phyloP scores from a whole-genome alignment of 169 alveolate species.

The Plasmodium gonderi region DNA sequence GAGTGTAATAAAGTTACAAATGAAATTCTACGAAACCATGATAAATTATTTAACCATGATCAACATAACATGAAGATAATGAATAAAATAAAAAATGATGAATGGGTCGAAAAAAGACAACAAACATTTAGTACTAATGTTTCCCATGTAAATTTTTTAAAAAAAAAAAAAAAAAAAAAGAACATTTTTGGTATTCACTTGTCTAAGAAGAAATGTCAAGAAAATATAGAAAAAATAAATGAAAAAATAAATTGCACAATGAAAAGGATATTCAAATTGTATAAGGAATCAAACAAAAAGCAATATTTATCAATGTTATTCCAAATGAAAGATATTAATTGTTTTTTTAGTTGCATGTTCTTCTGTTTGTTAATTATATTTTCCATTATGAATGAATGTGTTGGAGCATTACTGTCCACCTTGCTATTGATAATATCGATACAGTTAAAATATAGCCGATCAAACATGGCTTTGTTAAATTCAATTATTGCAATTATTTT shows the following conservation, averaged over 20 bases:
- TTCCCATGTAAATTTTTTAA: background rate
- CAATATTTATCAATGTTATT: conserved; percentile 53
- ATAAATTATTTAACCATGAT: background rate
- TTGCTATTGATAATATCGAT: conserved; percentile 53
- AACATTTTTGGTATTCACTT: background rate
- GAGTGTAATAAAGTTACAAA: background rate
- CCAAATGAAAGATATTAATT: conserved; percentile 56
- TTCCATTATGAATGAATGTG: conserved; percentile 35
- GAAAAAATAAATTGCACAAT: conserved; percentile 32
- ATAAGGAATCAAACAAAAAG: conserved; percentile 52
- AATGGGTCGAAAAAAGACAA: background rate
- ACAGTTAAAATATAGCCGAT: conserved; percentile 36
- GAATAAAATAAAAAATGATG: background rate
- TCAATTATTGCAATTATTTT: conserved; percentile 36
- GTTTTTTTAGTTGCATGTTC: conserved; percentile 66
- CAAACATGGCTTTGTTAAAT: conserved; percentile 43
- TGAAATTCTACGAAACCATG: background rate
- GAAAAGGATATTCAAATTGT: conserved; percentile 9
- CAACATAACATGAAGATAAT: background rate
- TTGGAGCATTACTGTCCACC: conserved; percentile 32
- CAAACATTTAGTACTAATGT: background rate
- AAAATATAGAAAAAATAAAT: conserved; percentile 44
- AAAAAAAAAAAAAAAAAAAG: background rate
- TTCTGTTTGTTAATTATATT: conserved; percentile 49
- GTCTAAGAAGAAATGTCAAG: conserved; percentile 30